Conservation (phyloP, 2,329 filamentous ascomycete genomes). For the Epichloe sp. region DNA sequence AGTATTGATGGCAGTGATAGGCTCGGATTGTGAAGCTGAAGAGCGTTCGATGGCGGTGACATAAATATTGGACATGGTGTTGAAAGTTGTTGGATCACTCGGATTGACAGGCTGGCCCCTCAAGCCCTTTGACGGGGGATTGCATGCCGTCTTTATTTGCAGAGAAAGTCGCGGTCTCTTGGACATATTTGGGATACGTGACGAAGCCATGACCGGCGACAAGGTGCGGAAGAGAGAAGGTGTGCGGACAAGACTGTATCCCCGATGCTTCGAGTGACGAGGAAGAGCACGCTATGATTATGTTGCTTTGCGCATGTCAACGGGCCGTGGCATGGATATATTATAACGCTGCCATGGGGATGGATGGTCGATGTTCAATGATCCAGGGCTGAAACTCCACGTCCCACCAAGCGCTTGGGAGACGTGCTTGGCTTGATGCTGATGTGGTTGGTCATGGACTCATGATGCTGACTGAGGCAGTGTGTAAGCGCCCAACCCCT, state of each 20-base stretch:
- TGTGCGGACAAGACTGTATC: not conserved
- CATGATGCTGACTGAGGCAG: constrained; percentile 1
- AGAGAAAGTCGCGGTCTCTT: constrained; percentile 45
- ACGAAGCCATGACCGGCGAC: constrained; percentile 13
- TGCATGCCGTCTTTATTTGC: constrained; percentile 35
- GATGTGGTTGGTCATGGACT: not conserved
- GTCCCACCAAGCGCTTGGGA: not conserved
- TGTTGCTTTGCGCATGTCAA: too few species aligned
- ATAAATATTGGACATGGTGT: constrained; percentile 54
- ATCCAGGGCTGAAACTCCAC: not conserved
- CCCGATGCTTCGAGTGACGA: not conserved
- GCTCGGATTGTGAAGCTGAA: constrained; percentile 32
- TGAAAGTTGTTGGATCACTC: constrained; percentile 49
- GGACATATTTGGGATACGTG: constrained; percentile 8
- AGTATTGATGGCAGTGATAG: constrained; percentile 37
- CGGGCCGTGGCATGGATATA: too few species aligned
- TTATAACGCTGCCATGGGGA: not conserved
- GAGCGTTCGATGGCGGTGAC: constrained; percentile 48
- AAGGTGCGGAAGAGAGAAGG: not conserved
- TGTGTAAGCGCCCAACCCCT: constrained; percentile 16
- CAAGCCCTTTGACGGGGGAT: constrained; percentile 22
- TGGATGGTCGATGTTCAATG: too few species aligned
- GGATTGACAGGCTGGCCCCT: constrained; percentile 31
- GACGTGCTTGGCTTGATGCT: not conserved
- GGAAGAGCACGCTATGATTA: not conserved